These are phyloP conservation scores for Pyrus hybrid DNA, from an alignment of 331 rosid genomes.

Conservation along the genomic window DNA sequence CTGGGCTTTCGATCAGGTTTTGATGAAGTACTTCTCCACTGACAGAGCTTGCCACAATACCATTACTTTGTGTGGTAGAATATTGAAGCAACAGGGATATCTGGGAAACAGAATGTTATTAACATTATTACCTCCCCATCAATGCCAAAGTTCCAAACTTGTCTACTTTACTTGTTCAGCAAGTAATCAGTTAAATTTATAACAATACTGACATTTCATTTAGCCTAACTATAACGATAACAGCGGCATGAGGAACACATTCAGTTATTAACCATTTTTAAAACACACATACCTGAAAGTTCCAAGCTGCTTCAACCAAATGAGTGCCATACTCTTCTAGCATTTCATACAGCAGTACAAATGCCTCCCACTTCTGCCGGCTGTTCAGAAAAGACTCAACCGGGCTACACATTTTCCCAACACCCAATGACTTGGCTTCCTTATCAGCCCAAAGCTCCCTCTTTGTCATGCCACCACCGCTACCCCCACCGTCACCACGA, in stretches of 20 bases:
- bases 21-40: conserved; percentile 27
- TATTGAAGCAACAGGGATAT: conserved; percentile 67
- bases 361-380: conserved; percentile 78
- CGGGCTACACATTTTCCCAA: conserved; percentile 46
- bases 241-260: background rate
- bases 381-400: conserved; percentile 34
- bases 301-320: conserved; percentile 98
- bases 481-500: too few relatives aligned
- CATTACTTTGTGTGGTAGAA: conserved; percentile 28
- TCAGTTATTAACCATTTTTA: background rate
- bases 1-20: conserved; percentile 33
- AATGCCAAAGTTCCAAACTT: background rate
- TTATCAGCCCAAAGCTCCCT: conserved; percentile 76
- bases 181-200: background rate
- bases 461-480: conserved; percentile 41
- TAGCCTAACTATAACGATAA: background rate
- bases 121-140: background rate
- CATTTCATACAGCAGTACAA: conserved; percentile 85
- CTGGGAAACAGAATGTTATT: conserved; percentile 16
- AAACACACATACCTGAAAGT: conserved; percentile 65
- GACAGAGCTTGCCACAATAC: conserved; percentile 21
- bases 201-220: background rate
- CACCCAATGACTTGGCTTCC: conserved; percentile 89
- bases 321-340: conserved; percentile 98
- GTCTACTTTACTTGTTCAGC: background rate